Percentiles rank a stretch among this genome's conserved stretches.
These are phyloP conservation scores for Verticillium longisporum DNA, from an alignment of 2,329 filamentous ascomycete species.

Conservation along the genomic window DNA sequence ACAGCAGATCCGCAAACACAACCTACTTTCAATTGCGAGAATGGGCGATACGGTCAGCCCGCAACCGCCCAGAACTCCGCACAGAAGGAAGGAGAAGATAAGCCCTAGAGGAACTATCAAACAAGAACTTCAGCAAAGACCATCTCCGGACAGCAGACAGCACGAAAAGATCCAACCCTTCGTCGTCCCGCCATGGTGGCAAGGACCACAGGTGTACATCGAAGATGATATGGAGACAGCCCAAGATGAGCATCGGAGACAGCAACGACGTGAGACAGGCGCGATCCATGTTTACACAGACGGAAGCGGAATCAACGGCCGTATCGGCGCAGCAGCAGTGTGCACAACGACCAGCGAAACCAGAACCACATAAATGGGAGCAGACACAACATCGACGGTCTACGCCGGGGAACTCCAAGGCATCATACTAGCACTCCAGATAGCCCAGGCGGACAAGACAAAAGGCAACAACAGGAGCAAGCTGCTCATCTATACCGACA, in stretches of 20 bases:
- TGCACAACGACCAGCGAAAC: not conserved
- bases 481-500: constrained; percentile 1
- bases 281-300: constrained; percentile 5
- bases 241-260: not conserved
- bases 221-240: not conserved
- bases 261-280: not conserved
- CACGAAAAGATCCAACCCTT: not conserved
- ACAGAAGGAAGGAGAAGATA: not conserved
- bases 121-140: not conserved
- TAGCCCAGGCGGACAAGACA: not conserved
- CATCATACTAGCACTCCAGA: not conserved
- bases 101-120: not conserved
- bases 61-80: not conserved
- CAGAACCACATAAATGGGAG: not conserved
- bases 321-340: not conserved
- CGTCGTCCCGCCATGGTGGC: not conserved
- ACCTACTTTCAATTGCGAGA: too few species aligned
- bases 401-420: not conserved
- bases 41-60: too few species aligned
- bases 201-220: not conserved
- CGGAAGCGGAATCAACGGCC: constrained; percentile 6
- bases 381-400: not conserved
- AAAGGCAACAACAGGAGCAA: not conserved
- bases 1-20: constrained; percentile 8
- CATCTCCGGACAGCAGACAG: not conserved